These are phyloP conservation scores for Dendrobium officinale DNA, from an alignment of 106 monocot genomes.

Conservation along the genomic window DNA sequence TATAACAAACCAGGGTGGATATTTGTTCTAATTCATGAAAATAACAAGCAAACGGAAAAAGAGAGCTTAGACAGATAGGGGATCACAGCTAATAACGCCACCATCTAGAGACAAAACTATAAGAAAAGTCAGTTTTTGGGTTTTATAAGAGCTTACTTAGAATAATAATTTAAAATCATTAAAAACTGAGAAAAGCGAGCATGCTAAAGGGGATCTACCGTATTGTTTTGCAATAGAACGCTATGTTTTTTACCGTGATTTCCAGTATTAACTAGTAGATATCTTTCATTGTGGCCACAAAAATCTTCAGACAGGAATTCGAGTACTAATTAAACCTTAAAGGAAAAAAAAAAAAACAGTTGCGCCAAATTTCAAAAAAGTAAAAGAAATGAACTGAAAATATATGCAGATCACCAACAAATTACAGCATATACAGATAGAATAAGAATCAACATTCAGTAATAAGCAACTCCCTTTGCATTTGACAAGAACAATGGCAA, in stretches of 20 bases:
- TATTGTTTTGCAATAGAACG: neutral
- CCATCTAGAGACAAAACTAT: neutral
- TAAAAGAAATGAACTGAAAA: neutral
- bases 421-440: neutral
- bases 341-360: neutral
- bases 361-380: neutral
- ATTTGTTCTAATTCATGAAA: neutral
- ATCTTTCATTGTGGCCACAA: neutral
- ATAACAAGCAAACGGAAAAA: conserved; percentile 2
- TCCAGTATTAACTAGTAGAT: neutral
- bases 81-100: neutral
- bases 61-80: neutral
- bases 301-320: neutral
- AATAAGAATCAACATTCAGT: neutral
- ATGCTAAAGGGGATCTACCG: neutral
- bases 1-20: neutral
- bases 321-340: neutral
- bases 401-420: neutral
- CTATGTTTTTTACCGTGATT: neutral
- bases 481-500: neutral
- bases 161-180: conserved; percentile 2
- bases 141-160: neutral
- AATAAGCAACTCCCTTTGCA: neutral
- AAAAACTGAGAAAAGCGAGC: neutral
- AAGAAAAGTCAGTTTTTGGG: neutral